A percentile compares a stretch with the other conserved stretches of the same genome.
Evolutionary conservation across 73 alveolate genomes (phyloP).

Genomic region (Paramecium tetraurelia): DNA sequence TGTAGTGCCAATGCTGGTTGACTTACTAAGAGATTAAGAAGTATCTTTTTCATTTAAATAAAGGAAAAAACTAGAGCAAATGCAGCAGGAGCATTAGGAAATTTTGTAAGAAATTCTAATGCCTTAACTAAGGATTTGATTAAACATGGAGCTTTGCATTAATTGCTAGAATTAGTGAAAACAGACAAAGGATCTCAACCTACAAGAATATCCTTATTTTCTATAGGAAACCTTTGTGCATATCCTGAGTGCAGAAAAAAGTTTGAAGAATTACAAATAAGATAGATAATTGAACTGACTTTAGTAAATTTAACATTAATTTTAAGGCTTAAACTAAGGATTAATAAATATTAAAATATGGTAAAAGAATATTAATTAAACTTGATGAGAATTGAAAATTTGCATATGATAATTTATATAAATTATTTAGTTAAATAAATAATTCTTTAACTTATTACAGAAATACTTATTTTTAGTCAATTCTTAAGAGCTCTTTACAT

Average conservation of each 20-base stretch:
- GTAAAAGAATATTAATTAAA: slow-evolving; percentile 78
- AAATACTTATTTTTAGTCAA: too few species aligned
- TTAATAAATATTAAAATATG: slow-evolving; percentile 78
- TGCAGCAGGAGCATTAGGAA: slow-evolving; percentile 99
- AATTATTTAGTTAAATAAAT: neutral
- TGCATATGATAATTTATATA: neutral
- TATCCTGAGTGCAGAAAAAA: slow-evolving; percentile 87
- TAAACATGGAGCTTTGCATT: slow-evolving; percentile 90
- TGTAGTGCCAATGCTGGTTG: slow-evolving; percentile 94
- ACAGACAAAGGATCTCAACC: slow-evolving; percentile 80
- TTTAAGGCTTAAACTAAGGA: slow-evolving; percentile 61
- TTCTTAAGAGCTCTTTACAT: too few species aligned
- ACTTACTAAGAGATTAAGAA: slow-evolving; percentile 91
- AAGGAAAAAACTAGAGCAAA: slow-evolving; percentile 98
- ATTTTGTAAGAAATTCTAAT: slow-evolving; percentile 95
- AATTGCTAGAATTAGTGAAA: slow-evolving; percentile 84
- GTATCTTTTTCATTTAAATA: neutral
- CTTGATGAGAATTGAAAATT: slow-evolving; percentile 48
- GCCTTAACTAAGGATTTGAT: slow-evolving; percentile 90
- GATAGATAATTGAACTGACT: slow-evolving; percentile 82
- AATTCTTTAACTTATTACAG: too few species aligned
- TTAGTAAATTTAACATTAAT: neutral
- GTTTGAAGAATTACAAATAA: slow-evolving; percentile 88
- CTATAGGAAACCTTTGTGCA: slow-evolving; percentile 95
- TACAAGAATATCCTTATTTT: slow-evolving; percentile 94